Evolutionary conservation across 2,329 filamentous ascomycete species (phyloP), one percentile per base, ranked within the genome.

Genomic region (Colletotrichum aenigma): DNA sequence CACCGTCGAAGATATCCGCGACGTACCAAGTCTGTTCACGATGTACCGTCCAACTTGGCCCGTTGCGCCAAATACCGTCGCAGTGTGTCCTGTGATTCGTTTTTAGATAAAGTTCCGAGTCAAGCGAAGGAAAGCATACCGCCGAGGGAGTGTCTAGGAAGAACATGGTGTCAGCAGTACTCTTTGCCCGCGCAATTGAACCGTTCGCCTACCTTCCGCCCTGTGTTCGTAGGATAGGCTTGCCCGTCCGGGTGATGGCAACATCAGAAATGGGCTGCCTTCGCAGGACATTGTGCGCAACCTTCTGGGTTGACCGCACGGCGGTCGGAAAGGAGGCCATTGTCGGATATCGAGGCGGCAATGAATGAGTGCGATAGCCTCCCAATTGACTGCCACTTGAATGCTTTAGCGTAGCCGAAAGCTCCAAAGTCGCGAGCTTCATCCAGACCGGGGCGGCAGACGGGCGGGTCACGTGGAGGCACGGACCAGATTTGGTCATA

Each of bases 1-100:
- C 13, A 9, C 18, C 7, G 15, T 55, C 61, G 78, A 82, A 70
- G 82, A 79, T 78, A 71, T 66, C 38, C 62, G 56, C 66, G 62
- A 76, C 86, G 78, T 84, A 90, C 96, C 96, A 83, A 99, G 91
- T 85, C 95, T 92, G 88, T 98, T 98, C 83, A 99, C 97, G 83
- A 99, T 98, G 86, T 99, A 99, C 84, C 97, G 93, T 83, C 97
- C 97, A 71, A 99, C 89, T 85, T 98, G 96, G 78, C 97, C 97
- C 77, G 96, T 98, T 82, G 97, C 97, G 87, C 97, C 97, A 87
- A 99, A 99, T 81, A 99, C 96, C 75, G 97, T 99, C 77, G 95
- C 96, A 78, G 96, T 98, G 87, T 98, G 96, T 79, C 96, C 96
- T 95, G 86, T 79, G 83, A 43, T 32, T 56, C 26, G 66, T 36